phyloP scores from a whole-genome alignment of 2,329 filamentous ascomycete species.

The Fusarium illudens region DNA sequence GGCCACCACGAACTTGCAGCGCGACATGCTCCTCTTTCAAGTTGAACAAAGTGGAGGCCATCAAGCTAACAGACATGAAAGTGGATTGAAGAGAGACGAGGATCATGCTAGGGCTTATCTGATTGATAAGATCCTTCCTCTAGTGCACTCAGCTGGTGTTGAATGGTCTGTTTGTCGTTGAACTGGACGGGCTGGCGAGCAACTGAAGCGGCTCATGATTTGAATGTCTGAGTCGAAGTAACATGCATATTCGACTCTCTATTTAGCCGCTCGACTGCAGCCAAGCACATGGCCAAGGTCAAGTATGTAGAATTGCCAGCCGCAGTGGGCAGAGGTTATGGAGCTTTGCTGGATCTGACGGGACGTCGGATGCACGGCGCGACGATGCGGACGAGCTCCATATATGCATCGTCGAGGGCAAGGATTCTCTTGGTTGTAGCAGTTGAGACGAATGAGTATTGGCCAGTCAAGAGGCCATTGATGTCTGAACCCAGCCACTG shows the following conservation, averaged over 20 bases:
- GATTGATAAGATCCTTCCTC: background rate
- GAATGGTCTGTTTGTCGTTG: too few relatives aligned
- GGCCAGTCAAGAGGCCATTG: background rate
- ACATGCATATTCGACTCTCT: background rate
- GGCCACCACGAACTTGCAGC: too few relatives aligned
- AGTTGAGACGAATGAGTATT: background rate
- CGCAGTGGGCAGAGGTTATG: background rate
- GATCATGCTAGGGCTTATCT: background rate
- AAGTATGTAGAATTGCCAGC: background rate
- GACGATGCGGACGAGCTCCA: constrained; percentile 23
- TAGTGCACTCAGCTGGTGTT: too few relatives aligned
- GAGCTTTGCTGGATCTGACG: constrained; percentile 3
- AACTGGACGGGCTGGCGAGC: background rate
- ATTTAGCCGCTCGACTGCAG: background rate
- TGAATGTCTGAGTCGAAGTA: background rate
- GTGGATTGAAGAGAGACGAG: background rate
- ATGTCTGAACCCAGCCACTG: constrained; percentile 4
- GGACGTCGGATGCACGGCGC: constrained; percentile 33
- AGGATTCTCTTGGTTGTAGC: background rate
- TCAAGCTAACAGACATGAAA: background rate
- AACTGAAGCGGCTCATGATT: background rate
- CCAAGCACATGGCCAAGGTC: background rate
- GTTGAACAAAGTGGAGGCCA: background rate
- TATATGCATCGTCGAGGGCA: background rate
- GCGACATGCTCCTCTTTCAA: background rate